These are phyloP conservation scores for Marasmius tenuissimus DNA, from an alignment of 1,284 basidiomycete species.

Conservation along the genomic window DNA sequence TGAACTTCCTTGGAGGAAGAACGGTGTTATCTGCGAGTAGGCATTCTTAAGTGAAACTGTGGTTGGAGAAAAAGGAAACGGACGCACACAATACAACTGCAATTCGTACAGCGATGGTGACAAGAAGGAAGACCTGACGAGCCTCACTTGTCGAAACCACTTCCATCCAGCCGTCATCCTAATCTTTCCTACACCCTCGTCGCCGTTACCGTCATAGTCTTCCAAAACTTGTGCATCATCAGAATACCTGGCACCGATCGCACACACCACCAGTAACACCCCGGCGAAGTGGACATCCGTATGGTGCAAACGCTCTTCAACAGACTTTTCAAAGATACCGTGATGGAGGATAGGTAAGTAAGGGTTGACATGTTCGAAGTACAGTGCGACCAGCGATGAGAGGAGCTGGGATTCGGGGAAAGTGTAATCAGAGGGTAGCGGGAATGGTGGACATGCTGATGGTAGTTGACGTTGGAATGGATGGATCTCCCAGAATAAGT, in stretches of 20 bases:
- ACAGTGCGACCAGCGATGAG: slow-evolving; percentile 57
- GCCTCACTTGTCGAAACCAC: slow-evolving; percentile 67
- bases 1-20: slow-evolving; percentile 59
- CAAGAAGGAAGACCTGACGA: slow-evolving; percentile 46
- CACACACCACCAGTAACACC: slow-evolving; percentile 75
- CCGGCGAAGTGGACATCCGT: slow-evolving; percentile 64
- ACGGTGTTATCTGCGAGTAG: slow-evolving; percentile 36
- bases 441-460: too few relatives aligned
- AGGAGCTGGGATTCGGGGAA: too few relatives aligned
- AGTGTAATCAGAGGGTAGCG: too few relatives aligned
- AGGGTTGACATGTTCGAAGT: slow-evolving; percentile 66
- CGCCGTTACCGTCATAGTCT: slow-evolving; percentile 31
- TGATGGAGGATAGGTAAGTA: slow-evolving; percentile 76
- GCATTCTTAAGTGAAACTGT: not conserved
- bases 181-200: slow-evolving; percentile 27
- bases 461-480: too few relatives aligned
- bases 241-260: slow-evolving; percentile 70
- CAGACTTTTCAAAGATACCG: slow-evolving; percentile 63
- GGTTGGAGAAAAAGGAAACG: not conserved
- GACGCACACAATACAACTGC: slow-evolving; percentile 46
- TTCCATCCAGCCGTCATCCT: slow-evolving; percentile 71
- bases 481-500: too few relatives aligned
- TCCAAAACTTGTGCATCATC: slow-evolving; percentile 64
- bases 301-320: slow-evolving; percentile 57
- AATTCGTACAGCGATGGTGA: slow-evolving; percentile 60